Evolutionary conservation across 306 rosid genomes (phyloP), one percentile per base, ranked within the genome.

Genomic region (Lathyrus tuberosus): DNA sequence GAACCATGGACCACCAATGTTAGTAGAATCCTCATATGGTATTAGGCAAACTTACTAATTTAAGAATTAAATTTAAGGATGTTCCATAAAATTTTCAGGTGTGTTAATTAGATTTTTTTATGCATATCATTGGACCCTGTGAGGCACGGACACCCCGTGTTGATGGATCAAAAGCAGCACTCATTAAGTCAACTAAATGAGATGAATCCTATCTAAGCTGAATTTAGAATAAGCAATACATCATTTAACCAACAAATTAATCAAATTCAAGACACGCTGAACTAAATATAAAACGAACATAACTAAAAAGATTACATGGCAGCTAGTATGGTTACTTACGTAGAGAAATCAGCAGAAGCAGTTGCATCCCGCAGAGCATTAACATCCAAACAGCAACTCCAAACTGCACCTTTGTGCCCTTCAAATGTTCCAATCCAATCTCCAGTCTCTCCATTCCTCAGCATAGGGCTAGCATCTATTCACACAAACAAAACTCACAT

Each of bases 381-480:
- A 40, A 95, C 86, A 77, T 91, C 99, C 91, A 95, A 76, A 79
- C 96, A 87, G 85, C 99, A 95, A 73, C 99, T 95, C 99, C 99
- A 95, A 4, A 95, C 99, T 0, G 99, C 99, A 75, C 99, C 99
- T 80, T 95, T 95, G 76, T 95, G 99, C 31, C 99, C 99, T 82
- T 91, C 95, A 82, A 91, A 95, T 7, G 99, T 95, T 41, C 99
- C 99, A 71, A 95, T 89, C 99, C 99, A 95, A 73, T 95, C 99
- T 53, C 99, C 99, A 35, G 96, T 91, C 79, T 95, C 97, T 64
- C 97, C 99, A 78, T 95, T 91, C 79, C 99, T 85, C 42, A 95
- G 88, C 99, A 95, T 95, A 10, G 99, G 99, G 73, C 84, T 91
- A 64, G 95, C 85, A 89, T 95, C 99, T 94, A 62, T 40, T 52